Evolutionary conservation across 352 stramenopile species (phyloP), one percentile per base, ranked within the genome.

Genomic region (Globisporangium perplexum): DNA sequence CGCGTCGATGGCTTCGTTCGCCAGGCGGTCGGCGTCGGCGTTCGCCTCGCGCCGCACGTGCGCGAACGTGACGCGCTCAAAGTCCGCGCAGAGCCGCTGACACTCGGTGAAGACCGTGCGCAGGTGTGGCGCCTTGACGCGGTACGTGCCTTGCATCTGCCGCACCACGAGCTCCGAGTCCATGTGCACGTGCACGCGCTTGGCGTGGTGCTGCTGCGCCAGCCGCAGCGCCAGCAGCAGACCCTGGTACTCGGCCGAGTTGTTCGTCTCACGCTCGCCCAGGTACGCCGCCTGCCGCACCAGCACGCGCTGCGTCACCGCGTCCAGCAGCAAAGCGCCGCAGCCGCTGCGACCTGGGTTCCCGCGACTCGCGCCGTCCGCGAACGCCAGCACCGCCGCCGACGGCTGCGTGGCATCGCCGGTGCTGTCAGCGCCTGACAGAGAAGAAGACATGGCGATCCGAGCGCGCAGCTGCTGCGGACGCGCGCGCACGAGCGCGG

Each of bases 101-200:
- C 72, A 83, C 17, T 76, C 50, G 46, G 71, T 33, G 51, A 82
- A 63, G 1, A 91, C 56, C 54, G 20, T 43, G 4, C 65, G 68
- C 20, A 91, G 62, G 46, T 86, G 73, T 7, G 70, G 60, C 14
- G 77, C 70, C 51, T 88, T 88, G 50, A 91, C 81, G 57, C 74
- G 77, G 57, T 89, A 91, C 31, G 72, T 58, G 36, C 76, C 81
- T 31, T 68, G 63, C 77, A 91, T 91, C 54, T 91, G 81, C 39
- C 77, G 73, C 39, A 89, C 62, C n/a, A 91, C 64, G 47, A 91
- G 71, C 64, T 89, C 72, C 67, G 81, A 91, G 72, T 91, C 81
- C 81, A 91, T 82, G 66, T 72, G 71, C 20, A 91, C 63, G 48
- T 73, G 58, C 22, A 91, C 59, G 44, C 68, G 43, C 5, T 53